Evolutionary conservation across 768 basidiomycete genomes (phyloP), one percentile per base, ranked within the genome.

Genomic region (Saitozyma sp.): DNA sequence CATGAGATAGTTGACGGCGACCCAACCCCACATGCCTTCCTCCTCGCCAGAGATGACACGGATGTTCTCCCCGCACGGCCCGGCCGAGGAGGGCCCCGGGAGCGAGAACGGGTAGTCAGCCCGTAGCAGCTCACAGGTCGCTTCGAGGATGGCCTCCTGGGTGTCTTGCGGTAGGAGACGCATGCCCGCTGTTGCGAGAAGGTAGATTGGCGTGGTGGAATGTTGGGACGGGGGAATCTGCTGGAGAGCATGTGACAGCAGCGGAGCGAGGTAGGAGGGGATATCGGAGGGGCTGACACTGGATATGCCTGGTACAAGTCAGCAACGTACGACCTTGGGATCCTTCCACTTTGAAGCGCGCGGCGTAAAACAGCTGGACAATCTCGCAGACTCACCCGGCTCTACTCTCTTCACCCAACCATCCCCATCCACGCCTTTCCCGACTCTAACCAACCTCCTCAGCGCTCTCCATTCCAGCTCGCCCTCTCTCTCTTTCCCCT

Each of bases 1-100:
- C 91, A 97, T 94, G 54, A 98, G 87, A 78, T 99, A 98, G 80
- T 98, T 99, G 71, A 98, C 92, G 0, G 94, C 93, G 60, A 99
- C 92, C 96, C 96, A 99, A 0, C 96, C 96, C 79, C 93, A 98
- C 49, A 98, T 82, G 0, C 96, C 96, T 75, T 99, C 96, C 80
- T 99, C 96, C 80, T 98, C 94, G 62, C 96, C 96, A 3, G 91
- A 91, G 71, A 98, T 98, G 65, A 98, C 92, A 50, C 89, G 87
- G 2, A 98, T 87, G 70, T 89, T 93, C 53, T 90, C 86, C n/a
- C 91, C 91, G 78, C 95, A 99, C 3, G 91, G 91, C 9, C 91
- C 92, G 43, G 82, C 81, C 6, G 82, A 77, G 11, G 88, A 87
- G 14, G 85, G 83, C 9, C 78, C 81, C 45, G 89, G 89, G 62